Evolutionary conservation across 306 rosid species (phyloP).

Genomic region (Boehmeria nivea): DNA sequence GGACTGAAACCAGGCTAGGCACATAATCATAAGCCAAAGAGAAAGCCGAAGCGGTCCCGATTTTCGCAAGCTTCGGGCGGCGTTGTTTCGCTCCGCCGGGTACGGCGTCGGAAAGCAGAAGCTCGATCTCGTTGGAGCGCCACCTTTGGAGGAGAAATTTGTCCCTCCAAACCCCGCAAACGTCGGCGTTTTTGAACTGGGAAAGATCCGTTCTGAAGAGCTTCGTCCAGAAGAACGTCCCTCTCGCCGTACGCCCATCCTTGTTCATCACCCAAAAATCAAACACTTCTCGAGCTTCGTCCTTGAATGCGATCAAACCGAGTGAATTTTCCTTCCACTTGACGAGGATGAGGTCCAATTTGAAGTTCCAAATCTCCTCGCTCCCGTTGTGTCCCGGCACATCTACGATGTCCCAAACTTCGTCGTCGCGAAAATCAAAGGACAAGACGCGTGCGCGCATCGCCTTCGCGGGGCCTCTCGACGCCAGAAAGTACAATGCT

Average conservation of each 20-base stretch:
- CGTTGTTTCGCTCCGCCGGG: too few relatives aligned
- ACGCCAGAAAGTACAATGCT: background rate
- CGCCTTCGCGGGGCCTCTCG: background rate
- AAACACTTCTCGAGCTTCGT: too few relatives aligned
- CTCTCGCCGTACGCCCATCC: background rate
- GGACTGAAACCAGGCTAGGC: background rate
- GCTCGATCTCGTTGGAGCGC: too few relatives aligned
- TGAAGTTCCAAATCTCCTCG: too few relatives aligned
- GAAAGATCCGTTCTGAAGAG: background rate
- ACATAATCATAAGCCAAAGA: background rate
- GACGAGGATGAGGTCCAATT: too few relatives aligned
- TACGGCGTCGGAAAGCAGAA: too few relatives aligned
- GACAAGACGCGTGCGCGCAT: background rate
- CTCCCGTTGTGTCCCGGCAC: background rate
- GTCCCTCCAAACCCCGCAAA: background rate
- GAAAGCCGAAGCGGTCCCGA: background rate
- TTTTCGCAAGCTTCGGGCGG: background rate
- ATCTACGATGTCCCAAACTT: background rate
- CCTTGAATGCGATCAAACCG: background rate
- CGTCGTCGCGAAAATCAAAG: background rate
- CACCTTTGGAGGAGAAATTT: background rate
- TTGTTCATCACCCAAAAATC: background rate
- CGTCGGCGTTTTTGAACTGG: background rate
- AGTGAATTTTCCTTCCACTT: background rate
- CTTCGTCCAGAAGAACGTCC: background rate